These are phyloP conservation scores for Curvularia eragrostidis DNA, from an alignment of 2,329 filamentous ascomycete species.

Conservation along the genomic window DNA sequence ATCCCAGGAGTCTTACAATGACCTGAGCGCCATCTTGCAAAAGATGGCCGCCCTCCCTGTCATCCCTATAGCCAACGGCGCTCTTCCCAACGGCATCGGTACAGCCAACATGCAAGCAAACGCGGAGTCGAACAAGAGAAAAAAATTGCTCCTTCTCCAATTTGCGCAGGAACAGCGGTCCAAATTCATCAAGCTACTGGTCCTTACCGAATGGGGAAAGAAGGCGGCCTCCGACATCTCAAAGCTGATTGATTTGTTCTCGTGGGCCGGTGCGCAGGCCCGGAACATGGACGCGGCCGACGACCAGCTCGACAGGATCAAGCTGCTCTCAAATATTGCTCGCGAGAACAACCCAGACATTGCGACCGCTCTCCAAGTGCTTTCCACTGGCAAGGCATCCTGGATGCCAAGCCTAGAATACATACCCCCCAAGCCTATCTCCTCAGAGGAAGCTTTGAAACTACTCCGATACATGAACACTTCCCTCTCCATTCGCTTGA, in stretches of 20 bases:
- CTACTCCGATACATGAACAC: constrained; percentile 84
- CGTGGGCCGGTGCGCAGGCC: constrained; percentile 64
- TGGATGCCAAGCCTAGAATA: constrained; percentile 86
- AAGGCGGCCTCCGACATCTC: constrained; percentile 70
- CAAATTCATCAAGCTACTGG: constrained; percentile 90
- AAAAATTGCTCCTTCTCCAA: constrained; percentile 76
- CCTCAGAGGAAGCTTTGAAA: constrained; percentile 72
- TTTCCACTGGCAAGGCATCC: constrained; percentile 77
- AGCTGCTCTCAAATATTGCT: constrained; percentile 72
- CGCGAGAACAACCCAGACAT: constrained; percentile 90
- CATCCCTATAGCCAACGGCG: constrained; percentile 59
- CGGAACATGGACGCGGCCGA: constrained; percentile 54
- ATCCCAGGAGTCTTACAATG: constrained; percentile 82
- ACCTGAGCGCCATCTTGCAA: constrained; percentile 72
- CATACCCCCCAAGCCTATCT: constrained; percentile 74
- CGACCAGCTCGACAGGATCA: constrained; percentile 70
- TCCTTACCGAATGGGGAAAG: constrained; percentile 89
- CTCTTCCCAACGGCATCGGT: constrained; percentile 49
- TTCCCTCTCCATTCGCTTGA: constrained; percentile 80
- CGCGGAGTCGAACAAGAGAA: constrained; percentile 52
- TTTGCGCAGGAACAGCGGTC: constrained; percentile 81
- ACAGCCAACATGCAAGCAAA: constrained; percentile 40
- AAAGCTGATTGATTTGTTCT: constrained; percentile 85
- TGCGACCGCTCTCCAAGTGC: constrained; percentile 82
- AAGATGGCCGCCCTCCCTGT: constrained; percentile 73